These are phyloP conservation scores for Claviceps pusilla DNA, from an alignment of 2,329 filamentous ascomycete genomes.

Conservation along the genomic window DNA sequence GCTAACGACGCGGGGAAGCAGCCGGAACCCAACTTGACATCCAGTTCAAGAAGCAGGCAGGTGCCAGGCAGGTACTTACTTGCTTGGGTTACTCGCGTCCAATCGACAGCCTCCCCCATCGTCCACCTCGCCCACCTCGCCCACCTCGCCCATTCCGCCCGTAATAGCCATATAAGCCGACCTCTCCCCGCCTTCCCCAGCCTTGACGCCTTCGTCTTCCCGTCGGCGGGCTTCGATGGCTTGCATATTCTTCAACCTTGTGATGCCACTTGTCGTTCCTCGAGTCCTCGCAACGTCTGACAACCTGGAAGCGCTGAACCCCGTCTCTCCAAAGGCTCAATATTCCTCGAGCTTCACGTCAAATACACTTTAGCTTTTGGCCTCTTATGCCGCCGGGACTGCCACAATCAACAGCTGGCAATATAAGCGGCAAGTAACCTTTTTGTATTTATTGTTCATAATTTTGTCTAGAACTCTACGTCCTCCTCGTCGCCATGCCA, in stretches of 20 bases:
- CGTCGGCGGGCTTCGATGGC: not conserved
- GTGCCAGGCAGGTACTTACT: too few relatives aligned
- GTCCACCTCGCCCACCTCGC: too few relatives aligned
- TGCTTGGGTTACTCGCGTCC: too few relatives aligned
- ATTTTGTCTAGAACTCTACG: not conserved
- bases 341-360: too few relatives aligned
- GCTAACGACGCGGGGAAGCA: too few relatives aligned
- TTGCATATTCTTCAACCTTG: not conserved
- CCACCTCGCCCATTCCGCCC: not conserved
- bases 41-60: too few relatives aligned
- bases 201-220: not conserved
- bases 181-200: not conserved
- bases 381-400: too few relatives aligned
- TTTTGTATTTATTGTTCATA: not conserved
- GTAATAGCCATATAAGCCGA: not conserved
- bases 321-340: not conserved
- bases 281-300: not conserved
- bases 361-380: not conserved
- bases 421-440: not conserved
- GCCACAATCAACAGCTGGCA: not conserved
- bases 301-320: not conserved
- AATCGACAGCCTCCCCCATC: too few relatives aligned
- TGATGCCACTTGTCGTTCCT: not conserved
- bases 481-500: conserved; percentile 6
- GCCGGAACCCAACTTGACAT: not conserved